Base-by-base conservation (phyloP, 2,329 filamentous ascomycete genomes). In the Fusarium liriodendri region DNA sequence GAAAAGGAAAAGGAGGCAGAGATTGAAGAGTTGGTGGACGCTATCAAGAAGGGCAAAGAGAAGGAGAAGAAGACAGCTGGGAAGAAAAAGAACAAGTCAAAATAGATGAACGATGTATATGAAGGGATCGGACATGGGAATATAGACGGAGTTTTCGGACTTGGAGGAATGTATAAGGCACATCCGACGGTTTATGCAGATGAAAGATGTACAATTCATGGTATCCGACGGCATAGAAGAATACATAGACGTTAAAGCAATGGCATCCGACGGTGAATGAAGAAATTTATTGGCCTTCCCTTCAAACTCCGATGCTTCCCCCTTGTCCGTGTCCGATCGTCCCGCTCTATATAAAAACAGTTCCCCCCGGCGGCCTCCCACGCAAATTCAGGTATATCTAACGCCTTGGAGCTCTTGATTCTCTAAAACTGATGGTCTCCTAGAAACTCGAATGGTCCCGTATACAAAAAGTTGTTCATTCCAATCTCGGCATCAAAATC, bases 21-120 rank as follows among this genome's bases (percentile, higher is more conserved):
- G 55, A 77, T 81, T 6, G 77, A 78, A 29, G 80, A 81, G 3
- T 77, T 89, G 2, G 81, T 89, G 1, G 78, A 84, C 11, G 78
- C 84, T 1, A 87, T 87, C 68, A 86, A 86, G 71, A 83, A 83
- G 77, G 80, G 83, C n/a, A 84, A 83, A 66, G 76, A 80, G 37
- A 79, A 77, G 60, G 77, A 79, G 8, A 80, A 80, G 58, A 77
- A 73, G 52, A 20, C 52, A 1, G 45, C 75, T 11, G 68, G 64
- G 11, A 78, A 78, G 59, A 79, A 73, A 54, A 76, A 78, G 72
- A 64, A 60, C 57, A 78, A 70, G 62, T 61, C 71, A 66, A 77
- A 78, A 70, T 57, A 71, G 65, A 66, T 47, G 54, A 29, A 75
- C 50, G 69, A 72, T 32, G 25, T 65, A 64, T 38, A 73, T 70